Percentiles rank a stretch among this genome's conserved stretches.
Evolutionary conservation across 1,284 basidiomycete genomes (phyloP).

Genomic region (Melampsora americana): DNA sequence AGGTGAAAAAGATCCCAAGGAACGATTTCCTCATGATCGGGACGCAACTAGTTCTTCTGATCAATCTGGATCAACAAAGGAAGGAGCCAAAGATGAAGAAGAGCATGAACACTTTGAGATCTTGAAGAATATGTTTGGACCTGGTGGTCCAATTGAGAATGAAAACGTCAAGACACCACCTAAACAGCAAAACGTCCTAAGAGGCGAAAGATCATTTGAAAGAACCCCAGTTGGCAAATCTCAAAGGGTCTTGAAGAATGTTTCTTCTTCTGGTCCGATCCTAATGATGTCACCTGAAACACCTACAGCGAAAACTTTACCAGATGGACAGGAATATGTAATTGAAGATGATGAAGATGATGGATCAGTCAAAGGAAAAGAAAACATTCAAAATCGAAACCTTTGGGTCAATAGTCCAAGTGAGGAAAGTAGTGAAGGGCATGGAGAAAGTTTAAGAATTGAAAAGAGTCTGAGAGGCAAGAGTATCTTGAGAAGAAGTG

Average conservation of each 20-base stretch:
- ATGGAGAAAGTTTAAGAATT: neutral
- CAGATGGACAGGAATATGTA: neutral
- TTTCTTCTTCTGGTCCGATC: slow-evolving; percentile 1
- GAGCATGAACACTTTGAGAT: slow-evolving; percentile 36
- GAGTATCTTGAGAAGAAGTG: neutral
- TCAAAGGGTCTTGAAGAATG: neutral
- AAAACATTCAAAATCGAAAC: neutral
- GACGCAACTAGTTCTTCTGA: neutral
- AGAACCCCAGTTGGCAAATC: neutral
- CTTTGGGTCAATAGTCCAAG: neutral
- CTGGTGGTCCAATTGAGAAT: neutral
- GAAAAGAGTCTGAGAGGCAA: too few relatives aligned
- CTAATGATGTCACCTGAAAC: slow-evolving; percentile 3
- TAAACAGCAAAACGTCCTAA: too few relatives aligned
- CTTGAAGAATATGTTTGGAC: slow-evolving; percentile 42
- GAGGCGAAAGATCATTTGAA: too few relatives aligned
- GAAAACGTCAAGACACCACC: neutral
- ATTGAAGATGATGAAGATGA: slow-evolving; percentile 1
- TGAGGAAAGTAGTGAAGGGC: neutral
- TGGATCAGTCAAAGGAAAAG: neutral
- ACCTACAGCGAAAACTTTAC: neutral
- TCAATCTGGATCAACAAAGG: neutral
- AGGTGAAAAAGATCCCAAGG: slow-evolving; percentile 26
- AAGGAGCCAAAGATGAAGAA: neutral
- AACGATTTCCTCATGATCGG: slow-evolving; percentile 9